Conservation (phyloP, 768 basidiomycete species). For the Dioszegia hungarica region DNA sequence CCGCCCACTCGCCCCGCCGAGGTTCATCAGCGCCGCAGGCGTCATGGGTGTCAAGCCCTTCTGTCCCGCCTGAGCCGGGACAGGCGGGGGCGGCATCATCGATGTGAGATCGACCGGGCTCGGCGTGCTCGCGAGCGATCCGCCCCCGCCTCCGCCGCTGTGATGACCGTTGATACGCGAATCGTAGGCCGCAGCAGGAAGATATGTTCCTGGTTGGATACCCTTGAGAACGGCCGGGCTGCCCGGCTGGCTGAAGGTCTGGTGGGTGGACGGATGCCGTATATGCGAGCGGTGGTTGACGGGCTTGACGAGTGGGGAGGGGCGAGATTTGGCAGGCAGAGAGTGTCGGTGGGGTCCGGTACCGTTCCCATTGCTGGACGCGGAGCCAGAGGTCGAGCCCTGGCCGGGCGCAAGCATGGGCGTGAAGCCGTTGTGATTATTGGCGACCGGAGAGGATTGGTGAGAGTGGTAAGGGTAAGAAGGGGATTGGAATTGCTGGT, state of each 20-base stretch:
- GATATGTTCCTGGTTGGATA: conserved; percentile 13
- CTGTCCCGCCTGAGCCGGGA: conserved; percentile 43
- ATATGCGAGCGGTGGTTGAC: conserved; percentile 25
- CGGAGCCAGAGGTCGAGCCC: background rate
- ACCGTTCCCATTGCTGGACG: conserved; percentile 6
- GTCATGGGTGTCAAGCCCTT: conserved; percentile 66
- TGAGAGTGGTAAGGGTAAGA: conserved; percentile 2
- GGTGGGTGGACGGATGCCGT: background rate
- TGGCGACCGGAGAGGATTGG: too few species aligned
- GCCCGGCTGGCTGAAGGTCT: background rate
- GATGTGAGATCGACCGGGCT: conserved; percentile 69
- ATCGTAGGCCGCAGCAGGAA: conserved; percentile 31
- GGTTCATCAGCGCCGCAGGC: conserved; percentile 87
- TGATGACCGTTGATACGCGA: conserved; percentile 13
- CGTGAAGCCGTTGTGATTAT: background rate
- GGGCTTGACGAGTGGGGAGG: conserved; percentile 48
- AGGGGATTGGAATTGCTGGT: background rate
- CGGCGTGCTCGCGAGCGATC: conserved; percentile 53
- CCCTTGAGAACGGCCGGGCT: conserved; percentile 4
- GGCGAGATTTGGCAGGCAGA: conserved; percentile 33
- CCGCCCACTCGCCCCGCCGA: conserved; percentile 44
- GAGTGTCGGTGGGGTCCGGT: conserved; percentile 30
- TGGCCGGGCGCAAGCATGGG: background rate
- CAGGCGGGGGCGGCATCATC: conserved; percentile 80
- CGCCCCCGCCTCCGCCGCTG: conserved; percentile 51